Evolutionary conservation across 2,329 filamentous ascomycete genomes (phyloP).

Genomic region (Cladophialophora chaetospira): DNA sequence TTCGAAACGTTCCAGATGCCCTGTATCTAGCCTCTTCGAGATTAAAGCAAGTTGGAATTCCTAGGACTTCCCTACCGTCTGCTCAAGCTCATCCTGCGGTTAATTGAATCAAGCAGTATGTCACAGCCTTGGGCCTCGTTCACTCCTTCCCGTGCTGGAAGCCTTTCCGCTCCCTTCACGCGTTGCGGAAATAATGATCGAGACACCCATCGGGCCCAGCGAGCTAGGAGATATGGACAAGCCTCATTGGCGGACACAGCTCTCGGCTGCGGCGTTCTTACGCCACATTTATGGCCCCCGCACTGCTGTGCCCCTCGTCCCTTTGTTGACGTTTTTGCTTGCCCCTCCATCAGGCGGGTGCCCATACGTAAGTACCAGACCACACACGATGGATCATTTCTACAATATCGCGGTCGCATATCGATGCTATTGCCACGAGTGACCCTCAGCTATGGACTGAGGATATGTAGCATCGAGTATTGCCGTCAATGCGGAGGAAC

Average conservation of each 20-base stretch:
- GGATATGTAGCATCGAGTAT: neutral
- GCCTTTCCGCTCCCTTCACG: neutral
- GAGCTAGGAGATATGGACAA: slow-evolving; percentile 1
- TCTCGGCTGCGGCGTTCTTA: neutral
- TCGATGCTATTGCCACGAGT: neutral
- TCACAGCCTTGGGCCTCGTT: neutral
- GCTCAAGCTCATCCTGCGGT: neutral
- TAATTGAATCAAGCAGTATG: neutral
- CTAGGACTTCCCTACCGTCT: no score
- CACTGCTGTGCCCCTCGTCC: neutral
- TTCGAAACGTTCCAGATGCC: no score
- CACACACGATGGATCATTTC: no score
- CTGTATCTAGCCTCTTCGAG: no score
- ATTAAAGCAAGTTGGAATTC: no score
- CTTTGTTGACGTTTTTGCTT: neutral
- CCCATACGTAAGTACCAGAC: no score
- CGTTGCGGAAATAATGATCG: neutral
- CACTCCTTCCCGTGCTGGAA: neutral
- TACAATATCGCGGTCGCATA: no score
- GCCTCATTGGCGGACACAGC: neutral
- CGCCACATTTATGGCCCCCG: neutral
- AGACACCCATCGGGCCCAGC: neutral
- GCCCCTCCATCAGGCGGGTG: neutral
- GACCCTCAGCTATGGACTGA: neutral
- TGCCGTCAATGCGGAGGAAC: neutral